Percentiles rank a stretch among this genome's conserved stretches.
Conservation (phyloP, 192 early-diverging fungal genomes). For the Haplosporangium gracile region DNA sequence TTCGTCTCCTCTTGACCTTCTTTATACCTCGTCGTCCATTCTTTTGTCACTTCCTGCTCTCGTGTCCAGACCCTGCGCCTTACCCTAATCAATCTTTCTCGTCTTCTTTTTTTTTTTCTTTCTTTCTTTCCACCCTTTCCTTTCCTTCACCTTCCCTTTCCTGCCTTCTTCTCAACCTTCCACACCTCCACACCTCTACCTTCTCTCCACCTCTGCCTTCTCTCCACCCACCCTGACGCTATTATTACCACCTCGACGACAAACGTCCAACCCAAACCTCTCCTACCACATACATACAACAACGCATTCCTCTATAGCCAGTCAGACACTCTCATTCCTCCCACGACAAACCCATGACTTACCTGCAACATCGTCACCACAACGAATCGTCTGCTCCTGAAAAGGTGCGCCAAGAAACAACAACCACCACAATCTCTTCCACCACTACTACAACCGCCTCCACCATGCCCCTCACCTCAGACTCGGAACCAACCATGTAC, state of each 20-base stretch:
- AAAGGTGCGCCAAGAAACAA: slow-evolving; percentile 53
- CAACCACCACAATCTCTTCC: slow-evolving; percentile 42
- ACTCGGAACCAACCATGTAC: slow-evolving; percentile 46
- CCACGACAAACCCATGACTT: slow-evolving; percentile 30
- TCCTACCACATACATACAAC: background rate
- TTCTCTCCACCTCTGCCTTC: background rate
- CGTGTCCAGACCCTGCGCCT: slow-evolving; percentile 4
- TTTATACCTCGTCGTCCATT: background rate
- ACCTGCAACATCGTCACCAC: slow-evolving; percentile 26
- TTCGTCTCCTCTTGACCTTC: background rate
- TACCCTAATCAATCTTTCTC: background rate
- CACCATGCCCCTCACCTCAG: slow-evolving; percentile 44
- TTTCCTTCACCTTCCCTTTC: background rate
- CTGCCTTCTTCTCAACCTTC: background rate
- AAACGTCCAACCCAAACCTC: background rate
- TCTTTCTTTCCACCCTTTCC: background rate
- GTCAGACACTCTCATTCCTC: background rate
- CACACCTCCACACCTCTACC: background rate
- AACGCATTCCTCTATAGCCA: background rate
- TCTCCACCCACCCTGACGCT: background rate
- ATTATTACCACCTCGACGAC: background rate
- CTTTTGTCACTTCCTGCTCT: background rate
- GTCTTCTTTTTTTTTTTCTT: background rate
- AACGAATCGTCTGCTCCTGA: slow-evolving; percentile 28
- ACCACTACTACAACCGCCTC: slow-evolving; percentile 49